Conservation (phyloP, 2,329 filamentous ascomycete species). For the Penicillium sp. region DNA sequence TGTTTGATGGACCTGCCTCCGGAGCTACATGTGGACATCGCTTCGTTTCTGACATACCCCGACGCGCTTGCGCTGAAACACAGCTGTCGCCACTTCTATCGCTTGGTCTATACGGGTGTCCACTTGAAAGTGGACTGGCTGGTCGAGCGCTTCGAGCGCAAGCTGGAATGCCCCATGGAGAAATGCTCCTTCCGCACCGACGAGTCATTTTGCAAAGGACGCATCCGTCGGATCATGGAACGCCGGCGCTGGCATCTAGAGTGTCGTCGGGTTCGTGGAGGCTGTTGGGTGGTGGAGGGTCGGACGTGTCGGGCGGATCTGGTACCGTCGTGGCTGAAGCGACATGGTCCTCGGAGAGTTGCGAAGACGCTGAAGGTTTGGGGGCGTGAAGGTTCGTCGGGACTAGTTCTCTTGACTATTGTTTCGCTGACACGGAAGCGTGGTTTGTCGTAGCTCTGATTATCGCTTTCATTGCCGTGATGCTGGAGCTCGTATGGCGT, state of each 20-base stretch:
- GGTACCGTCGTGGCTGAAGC: conserved; percentile 31
- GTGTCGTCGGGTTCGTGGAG: conserved; percentile 31
- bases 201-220: conserved; percentile 41
- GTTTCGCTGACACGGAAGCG: background rate
- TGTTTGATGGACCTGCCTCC: conserved; percentile 57
- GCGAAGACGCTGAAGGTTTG: conserved; percentile 27
- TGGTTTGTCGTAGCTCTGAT: conserved; percentile 4
- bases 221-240: conserved; percentile 44
- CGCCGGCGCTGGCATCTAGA: conserved; percentile 42
- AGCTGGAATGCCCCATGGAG: conserved; percentile 63
- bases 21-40: conserved; percentile 65
- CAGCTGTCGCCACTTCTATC: conserved; percentile 61
- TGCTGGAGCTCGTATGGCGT: too few relatives aligned
- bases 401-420: too few relatives aligned
- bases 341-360: conserved; percentile 15
- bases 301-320: conserved; percentile 32
- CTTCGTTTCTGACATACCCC: conserved; percentile 62
- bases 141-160: conserved; percentile 59
- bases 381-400: too few relatives aligned
- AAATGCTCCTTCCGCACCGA: conserved; percentile 45
- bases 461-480: conserved; percentile 1
- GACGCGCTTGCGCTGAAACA: conserved; percentile 70
- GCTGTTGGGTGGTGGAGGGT: conserved; percentile 41
- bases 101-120: conserved; percentile 63
- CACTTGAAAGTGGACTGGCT: conserved; percentile 67